Conservation (phyloP, 768 basidiomycete genomes). For the Rhizopogon roseolus region DNA sequence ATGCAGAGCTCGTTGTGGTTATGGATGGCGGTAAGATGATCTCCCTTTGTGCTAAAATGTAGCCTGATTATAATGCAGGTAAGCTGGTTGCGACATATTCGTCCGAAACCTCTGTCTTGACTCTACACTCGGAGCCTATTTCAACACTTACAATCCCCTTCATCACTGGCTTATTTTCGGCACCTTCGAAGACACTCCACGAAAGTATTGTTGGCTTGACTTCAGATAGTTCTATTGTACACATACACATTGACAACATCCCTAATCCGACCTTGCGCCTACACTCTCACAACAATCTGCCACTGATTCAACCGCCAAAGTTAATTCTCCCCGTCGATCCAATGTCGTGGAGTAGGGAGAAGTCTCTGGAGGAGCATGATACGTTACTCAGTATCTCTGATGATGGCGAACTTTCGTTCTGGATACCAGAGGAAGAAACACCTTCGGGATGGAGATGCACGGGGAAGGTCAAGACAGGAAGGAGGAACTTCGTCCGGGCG, state of each 20-base stretch:
- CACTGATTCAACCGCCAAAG: slow-evolving; percentile 40
- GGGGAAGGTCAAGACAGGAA: slow-evolving; percentile 69
- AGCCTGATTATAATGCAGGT: slow-evolving; percentile 33
- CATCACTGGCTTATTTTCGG: slow-evolving; percentile 59
- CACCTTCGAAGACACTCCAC: slow-evolving; percentile 47
- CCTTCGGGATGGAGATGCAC: slow-evolving; percentile 56
- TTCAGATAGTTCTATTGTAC: slow-evolving; percentile 51
- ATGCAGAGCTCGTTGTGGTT: slow-evolving; percentile 65
- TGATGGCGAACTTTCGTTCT: slow-evolving; percentile 81
- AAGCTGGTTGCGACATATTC: slow-evolving; percentile 55
- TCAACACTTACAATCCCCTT: slow-evolving; percentile 40
- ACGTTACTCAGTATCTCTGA: slow-evolving; percentile 74
- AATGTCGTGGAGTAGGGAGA: slow-evolving; percentile 70
- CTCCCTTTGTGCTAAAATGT: not conserved
- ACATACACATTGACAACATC: slow-evolving; percentile 40
- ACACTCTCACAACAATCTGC: slow-evolving; percentile 46
- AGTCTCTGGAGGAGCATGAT: slow-evolving; percentile 53
- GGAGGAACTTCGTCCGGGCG: slow-evolving; percentile 60
- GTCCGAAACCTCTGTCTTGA: slow-evolving; percentile 40
- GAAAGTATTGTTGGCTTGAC: slow-evolving; percentile 68
- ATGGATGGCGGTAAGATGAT: slow-evolving; percentile 52
- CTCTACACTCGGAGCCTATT: slow-evolving; percentile 47
- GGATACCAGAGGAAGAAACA: slow-evolving; percentile 55
- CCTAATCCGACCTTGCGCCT: slow-evolving; percentile 38
- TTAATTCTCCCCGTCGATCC: slow-evolving; percentile 80